Percentiles rank a stretch among this genome's conserved stretches.
phyloP scores from a whole-genome alignment of 805 yeast genomes.

The Isabelozyma heimii region DNA sequence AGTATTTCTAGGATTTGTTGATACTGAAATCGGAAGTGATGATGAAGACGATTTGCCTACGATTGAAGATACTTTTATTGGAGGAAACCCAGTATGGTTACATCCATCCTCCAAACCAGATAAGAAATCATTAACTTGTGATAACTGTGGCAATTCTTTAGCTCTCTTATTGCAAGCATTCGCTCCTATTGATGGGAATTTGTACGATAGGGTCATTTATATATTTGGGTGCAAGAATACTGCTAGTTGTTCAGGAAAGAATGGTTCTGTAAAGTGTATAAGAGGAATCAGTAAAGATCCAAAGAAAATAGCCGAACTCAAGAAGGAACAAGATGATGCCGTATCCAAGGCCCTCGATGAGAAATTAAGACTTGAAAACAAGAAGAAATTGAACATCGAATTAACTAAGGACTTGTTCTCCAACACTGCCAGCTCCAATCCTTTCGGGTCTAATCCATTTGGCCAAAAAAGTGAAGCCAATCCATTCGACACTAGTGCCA shows the following conservation, averaged over 20 bases:
- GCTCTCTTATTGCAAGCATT: conserved; percentile 74
- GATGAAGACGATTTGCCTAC: conserved; percentile 31
- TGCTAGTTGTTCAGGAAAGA: conserved; percentile 57
- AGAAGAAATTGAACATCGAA: conserved; percentile 37
- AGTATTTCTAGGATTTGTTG: conserved; percentile 63
- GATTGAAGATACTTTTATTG: conserved; percentile 73
- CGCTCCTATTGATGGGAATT: conserved; percentile 69
- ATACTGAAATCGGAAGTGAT: conserved; percentile 49
- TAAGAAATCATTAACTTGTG: conserved; percentile 55
- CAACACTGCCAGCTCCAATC: conserved; percentile 15
- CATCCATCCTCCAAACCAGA: conserved; percentile 58
- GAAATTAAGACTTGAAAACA: conserved; percentile 41
- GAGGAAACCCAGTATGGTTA: conserved; percentile 71
- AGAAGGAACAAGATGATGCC: conserved; percentile 28
- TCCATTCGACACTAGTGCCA: conserved; percentile 11
- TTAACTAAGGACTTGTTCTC: conserved; percentile 39
- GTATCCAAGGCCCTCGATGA: conserved; percentile 34
- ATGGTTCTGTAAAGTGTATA: conserved; percentile 72
- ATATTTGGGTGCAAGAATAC: conserved; percentile 69
- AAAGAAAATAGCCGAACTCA: conserved; percentile 38
- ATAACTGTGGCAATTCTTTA: conserved; percentile 60
- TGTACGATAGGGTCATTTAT: conserved; percentile 80
- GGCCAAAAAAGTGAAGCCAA: conserved; percentile 10
- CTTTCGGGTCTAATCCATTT: conserved; percentile 42
- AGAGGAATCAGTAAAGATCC: conserved; percentile 72